Conservation (phyloP, 192 early-diverging fungal species). For the Backusella morwellensis region DNA sequence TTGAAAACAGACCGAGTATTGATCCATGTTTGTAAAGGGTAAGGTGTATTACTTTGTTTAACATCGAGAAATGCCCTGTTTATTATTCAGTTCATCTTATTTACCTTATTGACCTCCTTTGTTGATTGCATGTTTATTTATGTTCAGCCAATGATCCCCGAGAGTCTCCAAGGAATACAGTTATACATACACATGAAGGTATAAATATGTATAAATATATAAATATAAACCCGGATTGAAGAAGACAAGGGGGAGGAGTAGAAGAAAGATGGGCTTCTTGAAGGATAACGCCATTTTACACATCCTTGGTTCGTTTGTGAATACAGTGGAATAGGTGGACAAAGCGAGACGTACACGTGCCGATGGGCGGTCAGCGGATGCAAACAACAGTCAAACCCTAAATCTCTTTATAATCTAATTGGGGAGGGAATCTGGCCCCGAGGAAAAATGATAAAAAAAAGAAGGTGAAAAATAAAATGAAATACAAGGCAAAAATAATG, state of each 20-base stretch:
- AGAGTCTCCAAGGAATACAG: not conserved
- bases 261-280: not conserved
- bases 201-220: not conserved
- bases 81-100: conserved; percentile 3
- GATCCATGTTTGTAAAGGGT: not conserved
- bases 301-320: not conserved
- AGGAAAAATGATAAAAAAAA: not conserved
- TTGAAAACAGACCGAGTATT: not conserved
- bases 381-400: not conserved
- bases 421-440: not conserved
- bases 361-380: not conserved
- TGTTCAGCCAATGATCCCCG: conserved; percentile 2
- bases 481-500: not conserved
- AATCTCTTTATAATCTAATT: conserved; percentile 8
- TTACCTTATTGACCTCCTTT: conserved; percentile 2
- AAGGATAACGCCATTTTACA: not conserved
- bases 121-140: conserved; percentile 1
- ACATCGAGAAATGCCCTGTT: conserved; percentile 5
- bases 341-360: conserved; percentile 3
- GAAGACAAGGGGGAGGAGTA: not conserved
- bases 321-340: conserved; percentile 7
- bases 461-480: not conserved
- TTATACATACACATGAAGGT: not conserved
- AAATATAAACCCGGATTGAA: not conserved
- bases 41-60: not conserved